These are phyloP conservation scores for Neofusicoccum parvum DNA, from an alignment of 2,329 filamentous ascomycete species.

Conservation along the genomic window DNA sequence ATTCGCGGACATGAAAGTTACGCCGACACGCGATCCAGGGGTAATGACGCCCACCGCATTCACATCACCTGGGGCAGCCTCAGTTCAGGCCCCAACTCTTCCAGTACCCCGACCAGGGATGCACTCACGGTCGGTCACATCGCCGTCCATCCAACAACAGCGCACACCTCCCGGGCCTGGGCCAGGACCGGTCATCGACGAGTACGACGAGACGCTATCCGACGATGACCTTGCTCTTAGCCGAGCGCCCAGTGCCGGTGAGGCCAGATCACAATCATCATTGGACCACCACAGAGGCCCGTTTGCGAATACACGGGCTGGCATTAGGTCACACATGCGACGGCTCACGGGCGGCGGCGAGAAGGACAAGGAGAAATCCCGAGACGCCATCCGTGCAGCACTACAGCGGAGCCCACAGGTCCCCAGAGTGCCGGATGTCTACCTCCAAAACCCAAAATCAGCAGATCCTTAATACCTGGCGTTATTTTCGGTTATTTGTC, in stretches of 20 bases:
- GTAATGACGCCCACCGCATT: slow-evolving; percentile 62
- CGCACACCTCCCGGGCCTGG: slow-evolving; percentile 57
- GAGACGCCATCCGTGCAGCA: slow-evolving; percentile 36
- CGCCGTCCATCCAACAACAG: slow-evolving; percentile 64
- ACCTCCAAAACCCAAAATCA: slow-evolving; percentile 31
- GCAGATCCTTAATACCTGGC: slow-evolving; percentile 4
- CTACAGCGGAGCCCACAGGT: slow-evolving; percentile 49
- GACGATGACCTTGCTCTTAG: slow-evolving; percentile 68
- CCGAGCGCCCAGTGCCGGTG: not conserved
- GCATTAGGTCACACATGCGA: slow-evolving; percentile 59
- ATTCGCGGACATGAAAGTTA: slow-evolving; percentile 71
- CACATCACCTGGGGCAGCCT: slow-evolving; percentile 37
- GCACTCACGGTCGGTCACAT: slow-evolving; percentile 83
- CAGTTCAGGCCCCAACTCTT: slow-evolving; percentile 21
- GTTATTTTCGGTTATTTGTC: not conserved
- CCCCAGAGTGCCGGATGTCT: slow-evolving; percentile 52
- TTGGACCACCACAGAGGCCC: slow-evolving; percentile 52
- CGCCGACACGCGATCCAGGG: slow-evolving; percentile 56
- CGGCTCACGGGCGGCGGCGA: slow-evolving; percentile 57
- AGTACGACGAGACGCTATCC: slow-evolving; percentile 73
- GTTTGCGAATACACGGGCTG: slow-evolving; percentile 53
- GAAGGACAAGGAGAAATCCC: slow-evolving; percentile 33
- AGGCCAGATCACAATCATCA: slow-evolving; percentile 3
- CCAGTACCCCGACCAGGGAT: slow-evolving; percentile 64
- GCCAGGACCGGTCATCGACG: slow-evolving; percentile 58